phyloP scores from a whole-genome alignment of 306 rosid genomes.

The Trifolium fragiferum region DNA sequence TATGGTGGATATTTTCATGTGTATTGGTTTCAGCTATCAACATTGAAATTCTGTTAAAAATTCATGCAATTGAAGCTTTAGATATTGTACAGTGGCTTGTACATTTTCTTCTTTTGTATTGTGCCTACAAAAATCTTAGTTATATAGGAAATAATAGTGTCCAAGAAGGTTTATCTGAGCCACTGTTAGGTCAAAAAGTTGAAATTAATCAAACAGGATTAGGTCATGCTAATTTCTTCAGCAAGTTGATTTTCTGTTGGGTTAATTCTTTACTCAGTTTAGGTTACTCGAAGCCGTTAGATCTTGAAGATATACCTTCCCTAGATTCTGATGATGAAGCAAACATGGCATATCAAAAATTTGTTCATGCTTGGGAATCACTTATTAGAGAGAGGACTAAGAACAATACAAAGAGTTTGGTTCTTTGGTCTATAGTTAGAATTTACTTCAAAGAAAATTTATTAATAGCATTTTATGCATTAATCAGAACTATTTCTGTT shows the following conservation, averaged over 20 bases:
- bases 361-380: neutral
- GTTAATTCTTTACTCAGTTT: neutral
- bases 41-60: constrained; percentile 47
- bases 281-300: neutral
- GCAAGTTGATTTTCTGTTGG: neutral
- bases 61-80: neutral
- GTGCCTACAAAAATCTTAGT: constrained; percentile 51
- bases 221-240: neutral
- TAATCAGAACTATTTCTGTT: neutral
- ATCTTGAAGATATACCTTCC: neutral
- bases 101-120: constrained; percentile 52
- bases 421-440: neutral
- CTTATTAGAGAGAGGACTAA: neutral
- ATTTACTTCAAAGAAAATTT: neutral
- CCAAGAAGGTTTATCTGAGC: constrained; percentile 52
- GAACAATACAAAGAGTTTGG: neutral
- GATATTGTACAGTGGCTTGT: constrained; percentile 54
- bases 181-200: constrained; percentile 16
- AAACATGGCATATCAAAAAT: neutral
- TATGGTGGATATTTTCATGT: constrained; percentile 67
- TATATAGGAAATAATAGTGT: constrained; percentile 22
- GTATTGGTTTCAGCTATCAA: constrained; percentile 52
- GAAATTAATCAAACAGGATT: neutral
- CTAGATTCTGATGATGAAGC: neutral
- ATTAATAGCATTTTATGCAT: neutral